A percentile compares a stretch with the other conserved stretches of the same genome.
phyloP scores from a whole-genome alignment of 306 rosid species.

The Rosa rugosa region DNA sequence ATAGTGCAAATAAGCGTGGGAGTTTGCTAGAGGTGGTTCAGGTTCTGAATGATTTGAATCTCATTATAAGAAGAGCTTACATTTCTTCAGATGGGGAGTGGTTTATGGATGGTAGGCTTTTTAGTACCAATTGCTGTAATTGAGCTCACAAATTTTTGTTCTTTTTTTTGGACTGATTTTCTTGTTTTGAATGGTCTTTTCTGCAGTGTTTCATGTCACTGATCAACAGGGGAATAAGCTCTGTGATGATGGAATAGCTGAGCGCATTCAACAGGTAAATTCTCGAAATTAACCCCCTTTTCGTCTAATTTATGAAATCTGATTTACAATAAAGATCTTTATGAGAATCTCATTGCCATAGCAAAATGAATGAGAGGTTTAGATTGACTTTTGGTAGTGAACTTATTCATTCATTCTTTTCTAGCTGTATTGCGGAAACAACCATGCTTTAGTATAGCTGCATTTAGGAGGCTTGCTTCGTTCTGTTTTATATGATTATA shows the following conservation, averaged over 20 bases:
- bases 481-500: neutral
- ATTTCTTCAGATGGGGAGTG: slow-evolving; percentile 97
- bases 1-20: slow-evolving; percentile 91
- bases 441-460: neutral
- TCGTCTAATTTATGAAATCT: neutral
- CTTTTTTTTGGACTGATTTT: slow-evolving; percentile 3
- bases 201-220: slow-evolving; percentile 82
- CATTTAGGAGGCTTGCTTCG: neutral
- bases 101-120: slow-evolving; percentile 94
- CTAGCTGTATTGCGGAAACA: neutral
- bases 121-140: slow-evolving; percentile 3
- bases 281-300: slow-evolving; percentile 6
- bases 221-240: slow-evolving; percentile 83
- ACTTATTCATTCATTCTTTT: neutral
- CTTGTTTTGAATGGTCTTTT: slow-evolving; percentile 15
- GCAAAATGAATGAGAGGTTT: slow-evolving; percentile 13
- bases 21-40: slow-evolving; percentile 93
- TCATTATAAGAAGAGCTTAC: slow-evolving; percentile 79
- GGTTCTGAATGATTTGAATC: slow-evolving; percentile 85
- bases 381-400: slow-evolving; percentile 2
- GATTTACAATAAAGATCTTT: neutral
- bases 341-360: neutral
- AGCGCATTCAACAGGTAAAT: slow-evolving; percentile 91
- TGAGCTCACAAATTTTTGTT: neutral
- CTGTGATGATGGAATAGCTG: slow-evolving; percentile 67